Evolutionary conservation across 805 yeast genomes (phyloP), one percentile per base, ranked within the genome.

Genomic region (Lachancea dasiensis): DNA sequence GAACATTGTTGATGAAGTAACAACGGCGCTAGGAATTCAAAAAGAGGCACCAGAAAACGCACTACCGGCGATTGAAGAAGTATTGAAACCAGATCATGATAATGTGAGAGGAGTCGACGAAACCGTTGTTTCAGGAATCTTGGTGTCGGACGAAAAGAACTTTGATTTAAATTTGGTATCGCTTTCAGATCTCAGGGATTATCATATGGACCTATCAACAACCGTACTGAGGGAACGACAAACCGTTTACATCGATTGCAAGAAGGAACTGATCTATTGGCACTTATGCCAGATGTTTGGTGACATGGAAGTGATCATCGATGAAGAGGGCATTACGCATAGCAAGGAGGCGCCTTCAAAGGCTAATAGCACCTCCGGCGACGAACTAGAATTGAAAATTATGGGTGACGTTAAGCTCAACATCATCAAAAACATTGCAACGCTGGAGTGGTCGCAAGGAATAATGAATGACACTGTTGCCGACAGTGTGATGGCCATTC

Each of bases 271-370:
- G 40, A 76, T 92, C 43, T 72, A 75, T 43, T 92, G 94, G 87
- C 97, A 92, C 56, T 71, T 92, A 40, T 76, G 81, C 41, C 97
- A 89, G 56, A 92, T 92, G 98, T 92, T 90, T 70, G 97, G 97
- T 1, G 75, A 70, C 52, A 73, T 87, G 4, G 78, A 80, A 31
- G 73, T 85, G 2, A 39, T 77, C 3, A 68, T 68, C 36, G 86
- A 79, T 47, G 79, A 75, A 38, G 70, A 67, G n/a, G 52, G 56
- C 27, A 41, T 60, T 9, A 54, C 63, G 1, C 34, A 27, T 7
- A 43, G 32, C 10, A 26, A 21, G 6, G 30, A 31, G 13, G 40
- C 27, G n/a, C 25, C 33, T 4, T 16, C 15, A n/a, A 20, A n/a
- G 25, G 9, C 30, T 9, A 31, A 34, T 7, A 15, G 31, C 19